A percentile compares a stretch with the other conserved stretches of the same genome.
Conservation (phyloP, 2,329 filamentous ascomycete genomes). For the Exophiala alcalophila region DNA sequence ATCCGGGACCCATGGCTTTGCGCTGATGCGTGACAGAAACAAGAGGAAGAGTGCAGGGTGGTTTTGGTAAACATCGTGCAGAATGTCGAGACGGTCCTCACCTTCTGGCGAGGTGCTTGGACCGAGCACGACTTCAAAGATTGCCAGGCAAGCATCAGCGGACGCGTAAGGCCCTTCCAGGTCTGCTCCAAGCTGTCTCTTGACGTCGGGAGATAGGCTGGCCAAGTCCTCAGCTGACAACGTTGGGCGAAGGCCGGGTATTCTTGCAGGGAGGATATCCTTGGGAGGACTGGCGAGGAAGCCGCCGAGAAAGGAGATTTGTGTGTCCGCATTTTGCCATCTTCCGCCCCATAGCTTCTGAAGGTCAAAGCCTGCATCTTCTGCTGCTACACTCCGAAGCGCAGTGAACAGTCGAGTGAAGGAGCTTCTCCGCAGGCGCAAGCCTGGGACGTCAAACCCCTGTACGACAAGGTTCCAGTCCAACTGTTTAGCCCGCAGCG, state of each 20-base stretch:
- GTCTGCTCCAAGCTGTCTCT: conserved; percentile 61
- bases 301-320: conserved; percentile 88
- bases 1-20: conserved; percentile 49
- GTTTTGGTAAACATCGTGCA: conserved; percentile 58
- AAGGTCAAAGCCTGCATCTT: conserved; percentile 69
- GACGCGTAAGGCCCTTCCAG: conserved; percentile 86
- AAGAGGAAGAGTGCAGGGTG: conserved; percentile 51
- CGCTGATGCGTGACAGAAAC: conserved; percentile 45
- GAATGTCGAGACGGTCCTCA: conserved; percentile 52
- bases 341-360: conserved; percentile 84
- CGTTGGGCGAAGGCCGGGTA: conserved; percentile 75
- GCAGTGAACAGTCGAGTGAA: conserved; percentile 80
- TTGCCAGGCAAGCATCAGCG: conserved; percentile 70
- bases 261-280: conserved; percentile 77
- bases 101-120: conserved; percentile 49
- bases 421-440: conserved; percentile 73
- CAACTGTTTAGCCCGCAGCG: conserved; percentile 55
- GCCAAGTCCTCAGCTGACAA: conserved; percentile 67
- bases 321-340: conserved; percentile 83
- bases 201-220: conserved; percentile 58
- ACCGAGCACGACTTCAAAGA: conserved; percentile 60
- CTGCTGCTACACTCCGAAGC: conserved; percentile 66
- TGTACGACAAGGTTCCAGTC: conserved; percentile 70
- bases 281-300: conserved; percentile 74
- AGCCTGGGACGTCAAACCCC: conserved; percentile 74